Base-by-base conservation (phyloP, 768 basidiomycete genomes). In the Nevesoporus exiguus region DNA sequence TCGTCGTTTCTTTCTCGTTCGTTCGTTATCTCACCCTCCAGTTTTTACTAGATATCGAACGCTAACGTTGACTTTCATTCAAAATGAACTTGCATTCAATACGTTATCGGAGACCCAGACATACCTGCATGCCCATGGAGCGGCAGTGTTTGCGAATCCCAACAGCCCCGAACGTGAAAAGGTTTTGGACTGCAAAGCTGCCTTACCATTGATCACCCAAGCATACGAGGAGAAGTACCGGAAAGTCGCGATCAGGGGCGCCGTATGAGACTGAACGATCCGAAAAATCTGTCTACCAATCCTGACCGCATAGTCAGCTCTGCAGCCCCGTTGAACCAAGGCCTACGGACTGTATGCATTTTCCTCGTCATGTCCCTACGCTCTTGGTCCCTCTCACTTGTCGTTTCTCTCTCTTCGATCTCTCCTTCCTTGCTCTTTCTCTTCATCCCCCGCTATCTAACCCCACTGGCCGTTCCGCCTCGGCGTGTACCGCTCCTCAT, bases 161-260 rank as follows among this genome's bases (percentile, higher is more conserved):
- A 77, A 78, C 65, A 75, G 74, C 60, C 73, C 81, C 34, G 87
- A 90, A 68, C 66, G 59, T 29, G 79, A 87, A 58, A 88, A 85
- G 71, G 72, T 77, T 37, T 63, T 93, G 54, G 88, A 93, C 57
- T 92, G 88, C 76, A 88, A 81, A 71, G 69, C 78, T 37, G 82
- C 80, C n/a, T 70, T 70, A 50, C 63, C 74, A 29, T 74, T 76
- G 57, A 79, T 98, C 54, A 71, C 76, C 21, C 79, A 82, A 60
- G 81, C 79, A 14, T 83, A 85, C 66, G 89, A 90, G 62, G 82
- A 85, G 62, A 93, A 87, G 72, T 93, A 92, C 69, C 80, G 87
- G 60, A 91, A 86, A 69, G 84, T 97, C 55, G 84, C 83, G 64
- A 92, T 98, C 72, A 94, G 85, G 77, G 96, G 96, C 62, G 93